phyloP scores from a whole-genome alignment of 148 eudicot species.

The Camellia lanceoleosa region DNA sequence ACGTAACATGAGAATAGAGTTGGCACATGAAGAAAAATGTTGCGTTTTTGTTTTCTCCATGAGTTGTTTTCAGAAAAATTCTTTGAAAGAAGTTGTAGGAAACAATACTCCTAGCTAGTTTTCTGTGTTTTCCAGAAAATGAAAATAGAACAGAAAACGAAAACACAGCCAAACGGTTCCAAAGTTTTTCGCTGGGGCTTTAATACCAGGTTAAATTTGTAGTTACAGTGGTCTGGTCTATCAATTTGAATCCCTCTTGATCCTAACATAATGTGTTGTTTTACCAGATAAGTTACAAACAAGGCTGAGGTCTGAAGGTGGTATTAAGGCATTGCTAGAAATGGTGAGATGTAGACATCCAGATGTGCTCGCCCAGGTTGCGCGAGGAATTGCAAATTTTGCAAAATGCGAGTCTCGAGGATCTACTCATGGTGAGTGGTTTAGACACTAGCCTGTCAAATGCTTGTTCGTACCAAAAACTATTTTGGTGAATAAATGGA shows the following conservation, averaged over 20 bases:
- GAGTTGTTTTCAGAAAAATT: too few relatives aligned
- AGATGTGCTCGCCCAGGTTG: conserved; percentile 97
- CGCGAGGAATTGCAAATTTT: conserved; percentile 96
- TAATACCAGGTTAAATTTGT: not conserved
- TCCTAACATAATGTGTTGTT: conserved; percentile 7
- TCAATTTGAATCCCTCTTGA: not conserved
- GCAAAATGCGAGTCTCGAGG: conserved; percentile 96
- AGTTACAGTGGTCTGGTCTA: not conserved
- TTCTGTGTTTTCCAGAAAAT: too few relatives aligned
- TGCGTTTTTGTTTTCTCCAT: not conserved
- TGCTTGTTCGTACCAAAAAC: not conserved
- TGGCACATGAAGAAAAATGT: conserved; percentile 1
- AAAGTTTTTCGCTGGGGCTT: not conserved
- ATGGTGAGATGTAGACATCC: conserved; percentile 98
- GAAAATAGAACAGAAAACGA: too few relatives aligned
- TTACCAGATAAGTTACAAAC: conserved; percentile 78
- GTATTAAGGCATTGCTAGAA: conserved; percentile 86
- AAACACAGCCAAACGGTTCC: too few relatives aligned
- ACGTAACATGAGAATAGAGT: not conserved
- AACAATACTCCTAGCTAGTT: too few relatives aligned
- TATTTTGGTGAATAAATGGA: too few relatives aligned
- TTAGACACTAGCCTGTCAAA: conserved; percentile 7
- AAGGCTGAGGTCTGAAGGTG: conserved; percentile 92
- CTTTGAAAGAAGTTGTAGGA: too few relatives aligned
- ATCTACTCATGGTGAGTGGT: conserved; percentile 68